Evolutionary conservation across 1,284 basidiomycete species (phyloP).

Genomic region (Apiotrichum gamsii): DNA sequence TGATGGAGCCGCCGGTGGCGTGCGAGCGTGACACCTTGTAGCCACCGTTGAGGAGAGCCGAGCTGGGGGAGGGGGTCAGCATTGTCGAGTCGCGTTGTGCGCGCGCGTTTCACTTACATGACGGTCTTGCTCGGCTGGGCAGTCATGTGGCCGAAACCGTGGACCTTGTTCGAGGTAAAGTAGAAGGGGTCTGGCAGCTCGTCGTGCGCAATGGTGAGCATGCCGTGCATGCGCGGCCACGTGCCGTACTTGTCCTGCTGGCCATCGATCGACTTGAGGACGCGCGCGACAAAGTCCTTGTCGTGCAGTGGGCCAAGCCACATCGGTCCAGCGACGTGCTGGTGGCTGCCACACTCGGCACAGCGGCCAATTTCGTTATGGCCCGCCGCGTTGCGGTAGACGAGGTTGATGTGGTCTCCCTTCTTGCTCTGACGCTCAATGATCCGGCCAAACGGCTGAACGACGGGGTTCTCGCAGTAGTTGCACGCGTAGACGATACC

Average conservation of each 20-base stretch:
- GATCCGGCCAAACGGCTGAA: constrained; percentile 69
- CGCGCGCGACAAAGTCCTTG: constrained; percentile 61
- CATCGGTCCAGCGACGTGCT: constrained; percentile 92
- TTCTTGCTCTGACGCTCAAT: constrained; percentile 53
- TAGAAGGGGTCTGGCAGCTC: constrained; percentile 79
- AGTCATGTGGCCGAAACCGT: constrained; percentile 53
- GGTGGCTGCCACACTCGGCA: constrained; percentile 67
- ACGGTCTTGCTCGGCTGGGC: constrained; percentile 58
- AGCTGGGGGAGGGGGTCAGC: constrained; percentile 50
- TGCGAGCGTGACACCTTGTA: constrained; percentile 83
- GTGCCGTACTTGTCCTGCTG: constrained; percentile 69
- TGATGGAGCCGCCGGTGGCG: constrained; percentile 78
- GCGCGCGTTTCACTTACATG: constrained; percentile 51
- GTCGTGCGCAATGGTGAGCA: constrained; percentile 86
- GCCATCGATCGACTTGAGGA: constrained; percentile 62
- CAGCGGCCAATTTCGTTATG: constrained; percentile 57
- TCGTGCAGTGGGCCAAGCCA: constrained; percentile 90
- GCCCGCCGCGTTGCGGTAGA: constrained; percentile 60
- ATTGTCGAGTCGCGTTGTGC: no score
- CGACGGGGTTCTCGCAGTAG: constrained; percentile 69
- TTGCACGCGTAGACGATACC: constrained; percentile 75
- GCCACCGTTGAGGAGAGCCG: constrained; percentile 80
- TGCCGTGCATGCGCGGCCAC: constrained; percentile 79
- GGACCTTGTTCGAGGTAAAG: constrained; percentile 78
- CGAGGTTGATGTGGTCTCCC: constrained; percentile 53